Evolutionary conservation across 2,329 filamentous ascomycete genomes (phyloP), one percentile per base, ranked within the genome.

Genomic region (Cryoendolithus antarcticus): DNA sequence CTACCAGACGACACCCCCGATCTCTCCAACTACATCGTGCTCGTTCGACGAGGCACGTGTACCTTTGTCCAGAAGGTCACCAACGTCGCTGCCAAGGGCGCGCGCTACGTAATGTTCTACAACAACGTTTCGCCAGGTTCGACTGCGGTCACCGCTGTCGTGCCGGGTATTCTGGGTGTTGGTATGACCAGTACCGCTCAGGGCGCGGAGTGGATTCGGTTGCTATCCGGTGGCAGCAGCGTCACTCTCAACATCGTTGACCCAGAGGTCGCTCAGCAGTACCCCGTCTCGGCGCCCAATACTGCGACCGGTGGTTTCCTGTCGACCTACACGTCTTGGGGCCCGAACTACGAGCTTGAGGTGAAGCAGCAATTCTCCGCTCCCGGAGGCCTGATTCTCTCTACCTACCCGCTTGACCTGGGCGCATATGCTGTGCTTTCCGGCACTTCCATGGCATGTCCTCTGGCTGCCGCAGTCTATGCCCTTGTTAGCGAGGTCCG

Each of bases 41-140:
- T 81, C 6, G 62, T 81, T 30, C 71, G 72, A 34, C 69, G 74
- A 15, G 75, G 75, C 36, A 67, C 59, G 6, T 80, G 76, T 54
- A 64, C 64, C 0, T 77, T 77, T 42, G 60, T 62, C 2, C 48
- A 64, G 9, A 79, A 80, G 60, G 67, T 66, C 2, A 51, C 60
- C 30, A 72, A 75, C 42, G 70, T 71, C 4, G 67, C 61, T 2
- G 65, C 62, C 6, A 64, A 65, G 35, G 77, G 77, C 8, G 77
- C 74, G 36, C 68, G 71, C 51, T 77, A 78, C 46, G 57, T 81
- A 39, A 57, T 81, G 46, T 62, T 77, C 49, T 80, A 79, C 58
- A 79, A 79, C 63, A 74, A 50, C 36, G 44, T 42, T 27, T 36
- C 44, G 19, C 15, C 15, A 19, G 46, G 46, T 4, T 36, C 44